Conservation (phyloP, 106 monocot genomes). For the Cymbidium sinense region DNA sequence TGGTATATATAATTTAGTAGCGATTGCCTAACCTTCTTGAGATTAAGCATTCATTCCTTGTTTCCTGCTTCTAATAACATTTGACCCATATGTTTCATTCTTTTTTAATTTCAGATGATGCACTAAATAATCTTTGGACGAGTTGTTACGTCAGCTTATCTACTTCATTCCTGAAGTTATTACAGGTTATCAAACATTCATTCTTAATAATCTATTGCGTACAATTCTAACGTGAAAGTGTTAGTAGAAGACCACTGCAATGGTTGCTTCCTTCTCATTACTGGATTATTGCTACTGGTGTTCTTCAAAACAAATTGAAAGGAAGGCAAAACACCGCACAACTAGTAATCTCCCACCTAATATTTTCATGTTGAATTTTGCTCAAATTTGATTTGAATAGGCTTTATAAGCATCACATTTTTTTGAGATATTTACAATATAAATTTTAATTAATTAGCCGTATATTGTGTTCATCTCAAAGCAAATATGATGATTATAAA, state of each 20-base stretch:
- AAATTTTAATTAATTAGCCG: too few relatives aligned
- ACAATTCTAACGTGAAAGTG: background rate
- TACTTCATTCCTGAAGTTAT: background rate
- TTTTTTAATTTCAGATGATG: background rate
- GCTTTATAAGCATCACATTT: background rate
- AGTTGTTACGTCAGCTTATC: background rate
- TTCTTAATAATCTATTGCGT: background rate
- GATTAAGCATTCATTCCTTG: too few relatives aligned
- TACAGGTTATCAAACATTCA: background rate
- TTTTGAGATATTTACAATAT: too few relatives aligned
- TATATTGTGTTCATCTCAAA: too few relatives aligned
- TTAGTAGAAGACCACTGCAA: background rate
- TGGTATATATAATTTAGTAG: too few relatives aligned
- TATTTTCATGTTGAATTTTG: background rate
- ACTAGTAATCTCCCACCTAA: constrained; percentile 21
- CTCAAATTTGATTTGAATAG: background rate
- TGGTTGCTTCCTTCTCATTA: constrained; percentile 16
- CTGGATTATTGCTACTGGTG: constrained; percentile 16
- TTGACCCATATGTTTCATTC: background rate
- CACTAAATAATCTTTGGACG: background rate
- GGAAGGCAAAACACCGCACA: background rate
- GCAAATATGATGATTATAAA: too few relatives aligned
- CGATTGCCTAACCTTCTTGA: too few relatives aligned
- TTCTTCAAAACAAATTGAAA: too few relatives aligned
- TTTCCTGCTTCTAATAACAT: too few relatives aligned